Conservation (phyloP, 75 land plant species). For the Pinus albicaulis region DNA sequence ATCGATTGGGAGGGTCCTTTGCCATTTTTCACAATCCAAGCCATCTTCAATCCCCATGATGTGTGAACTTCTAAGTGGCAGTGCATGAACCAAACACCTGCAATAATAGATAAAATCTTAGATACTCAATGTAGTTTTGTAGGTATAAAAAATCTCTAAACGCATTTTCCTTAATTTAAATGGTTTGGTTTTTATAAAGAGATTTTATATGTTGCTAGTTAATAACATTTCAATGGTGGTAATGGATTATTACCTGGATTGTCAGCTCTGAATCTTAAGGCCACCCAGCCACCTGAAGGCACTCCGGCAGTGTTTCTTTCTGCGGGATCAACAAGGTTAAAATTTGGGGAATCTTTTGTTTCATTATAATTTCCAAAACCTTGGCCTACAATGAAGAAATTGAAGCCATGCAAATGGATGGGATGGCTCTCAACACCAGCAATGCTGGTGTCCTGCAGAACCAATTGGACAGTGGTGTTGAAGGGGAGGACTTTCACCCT, state of each 20-base stretch:
- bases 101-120: not conserved
- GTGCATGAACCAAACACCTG: slow-evolving; percentile 39
- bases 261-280: slow-evolving; percentile 48
- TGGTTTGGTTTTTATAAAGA: too few relatives aligned
- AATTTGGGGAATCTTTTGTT: slow-evolving; percentile 30
- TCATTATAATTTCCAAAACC: slow-evolving; percentile 54
- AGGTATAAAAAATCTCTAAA: too few relatives aligned
- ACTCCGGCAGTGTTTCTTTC: slow-evolving; percentile 47
- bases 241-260: slow-evolving; percentile 51
- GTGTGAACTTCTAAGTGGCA: slow-evolving; percentile 31
- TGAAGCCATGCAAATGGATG: slow-evolving; percentile 38
- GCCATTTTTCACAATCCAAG: slow-evolving; percentile 34
- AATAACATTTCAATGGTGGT: not conserved
- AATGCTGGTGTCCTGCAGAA: slow-evolving; percentile 35
- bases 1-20: slow-evolving; percentile 15
- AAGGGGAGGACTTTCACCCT: slow-evolving; percentile 15
- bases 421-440: slow-evolving; percentile 43
- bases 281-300: slow-evolving; percentile 54
- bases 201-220: not conserved
- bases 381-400: slow-evolving; percentile 37
- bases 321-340: slow-evolving; percentile 54
- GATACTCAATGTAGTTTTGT: too few relatives aligned
- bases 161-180: too few relatives aligned
- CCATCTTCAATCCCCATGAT: slow-evolving; percentile 33
- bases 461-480: slow-evolving; percentile 34